phyloP scores from a whole-genome alignment of 2,329 filamentous ascomycete genomes.

The Fusarium guadeloupense region DNA sequence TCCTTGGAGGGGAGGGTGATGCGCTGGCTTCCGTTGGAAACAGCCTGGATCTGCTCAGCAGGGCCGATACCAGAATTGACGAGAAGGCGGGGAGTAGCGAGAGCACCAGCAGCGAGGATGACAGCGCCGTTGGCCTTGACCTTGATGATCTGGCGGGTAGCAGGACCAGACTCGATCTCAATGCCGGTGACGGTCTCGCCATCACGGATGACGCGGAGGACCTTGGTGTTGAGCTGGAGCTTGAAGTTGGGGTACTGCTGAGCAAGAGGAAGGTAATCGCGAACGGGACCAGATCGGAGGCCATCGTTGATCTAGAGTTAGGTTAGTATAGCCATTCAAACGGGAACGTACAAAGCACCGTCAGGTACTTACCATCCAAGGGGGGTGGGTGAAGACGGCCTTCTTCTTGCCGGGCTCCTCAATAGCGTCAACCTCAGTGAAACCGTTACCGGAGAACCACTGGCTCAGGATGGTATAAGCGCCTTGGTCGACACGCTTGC shows the following conservation, averaged over 20 bases:
- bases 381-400: constrained; percentile 68
- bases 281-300: constrained; percentile 74
- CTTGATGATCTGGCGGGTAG: constrained; percentile 40
- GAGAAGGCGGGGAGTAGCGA: constrained; percentile 75
- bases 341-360: too few relatives aligned
- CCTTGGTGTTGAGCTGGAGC: constrained; percentile 71
- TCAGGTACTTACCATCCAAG: constrained; percentile 46
- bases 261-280: constrained; percentile 74
- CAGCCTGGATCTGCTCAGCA: constrained; percentile 64
- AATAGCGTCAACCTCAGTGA: constrained; percentile 70
- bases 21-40: constrained; percentile 60
- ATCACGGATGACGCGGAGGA: constrained; percentile 71
- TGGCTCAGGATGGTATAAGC: constrained; percentile 70
- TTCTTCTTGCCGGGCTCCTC: constrained; percentile 70
- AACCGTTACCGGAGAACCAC: constrained; percentile 68
- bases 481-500: constrained; percentile 71
- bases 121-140: constrained; percentile 52
- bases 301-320: constrained; percentile 68
- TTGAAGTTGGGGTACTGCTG: constrained; percentile 70
- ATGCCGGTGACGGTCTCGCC: constrained; percentile 71
- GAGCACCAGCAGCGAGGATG: constrained; percentile 73
- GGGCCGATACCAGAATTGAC: constrained; percentile 70
- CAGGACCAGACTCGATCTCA: constrained; percentile 72
- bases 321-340: background rate
- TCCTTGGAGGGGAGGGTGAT: constrained; percentile 59